Conservation (phyloP, 441 rosid species). For the Bruguiera hainesii region DNA sequence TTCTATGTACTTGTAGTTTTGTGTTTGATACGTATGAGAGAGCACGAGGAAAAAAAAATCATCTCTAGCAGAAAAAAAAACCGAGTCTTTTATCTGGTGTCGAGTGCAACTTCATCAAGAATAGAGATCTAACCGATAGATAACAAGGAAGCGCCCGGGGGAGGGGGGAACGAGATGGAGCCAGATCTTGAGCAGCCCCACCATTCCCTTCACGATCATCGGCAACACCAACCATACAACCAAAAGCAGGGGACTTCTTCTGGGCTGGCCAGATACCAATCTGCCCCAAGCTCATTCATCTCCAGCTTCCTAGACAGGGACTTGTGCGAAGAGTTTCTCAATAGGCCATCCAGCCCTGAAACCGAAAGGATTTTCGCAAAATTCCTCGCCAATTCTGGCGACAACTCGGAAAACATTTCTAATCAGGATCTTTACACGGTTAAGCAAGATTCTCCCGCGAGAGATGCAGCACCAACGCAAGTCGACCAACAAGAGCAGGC, state of each 20-base stretch:
- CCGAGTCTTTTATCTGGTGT: neutral
- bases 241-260: slow-evolving; percentile 41
- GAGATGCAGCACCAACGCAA: slow-evolving; percentile 18
- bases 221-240: slow-evolving; percentile 20
- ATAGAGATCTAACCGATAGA: too few species aligned
- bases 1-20: too few species aligned
- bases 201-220: slow-evolving; percentile 36
- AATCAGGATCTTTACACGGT: slow-evolving; percentile 15
- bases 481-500: slow-evolving; percentile 24
- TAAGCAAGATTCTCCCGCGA: slow-evolving; percentile 30
- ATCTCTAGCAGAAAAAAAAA: too few species aligned
- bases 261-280: slow-evolving; percentile 72
- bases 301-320: slow-evolving; percentile 47
- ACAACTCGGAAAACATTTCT: slow-evolving; percentile 15
- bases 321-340: slow-evolving; percentile 61
- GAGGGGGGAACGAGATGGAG: slow-evolving; percentile 45
- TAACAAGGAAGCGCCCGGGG: too few species aligned
- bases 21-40: too few species aligned
- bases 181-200: slow-evolving; percentile 70
- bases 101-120: neutral
- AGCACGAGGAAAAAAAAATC: too few species aligned
- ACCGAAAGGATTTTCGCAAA: slow-evolving; percentile 60
- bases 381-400: slow-evolving; percentile 35
- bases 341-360: slow-evolving; percentile 83
- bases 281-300: slow-evolving; percentile 84